Percentiles rank a stretch among this genome's conserved stretches.
phyloP scores from a whole-genome alignment of 2,329 filamentous ascomycete genomes.

The Zymoseptoria passerinii region DNA sequence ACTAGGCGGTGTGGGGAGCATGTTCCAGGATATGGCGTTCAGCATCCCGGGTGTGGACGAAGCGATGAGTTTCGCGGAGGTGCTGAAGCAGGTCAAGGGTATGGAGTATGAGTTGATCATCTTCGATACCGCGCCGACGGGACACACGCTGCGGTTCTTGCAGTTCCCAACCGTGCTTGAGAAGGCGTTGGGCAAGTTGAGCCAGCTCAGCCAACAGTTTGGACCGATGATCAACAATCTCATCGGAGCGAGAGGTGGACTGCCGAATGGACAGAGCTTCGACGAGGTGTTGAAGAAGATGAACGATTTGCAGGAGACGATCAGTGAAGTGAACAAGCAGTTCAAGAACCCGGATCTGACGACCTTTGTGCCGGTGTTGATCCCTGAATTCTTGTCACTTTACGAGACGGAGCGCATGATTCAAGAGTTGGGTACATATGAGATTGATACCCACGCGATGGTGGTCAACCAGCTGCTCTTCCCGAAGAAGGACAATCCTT shows the following conservation, averaged over 20 bases:
- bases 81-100: conserved; percentile 97
- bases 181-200: conserved; percentile 96
- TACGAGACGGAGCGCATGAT: conserved; percentile 99
- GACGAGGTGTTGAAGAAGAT: conserved; percentile 91
- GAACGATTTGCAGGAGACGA: conserved; percentile 85
- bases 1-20: conserved; percentile 66
- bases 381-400: conserved; percentile 89
- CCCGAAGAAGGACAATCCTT: conserved; percentile 73
- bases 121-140: conserved; percentile 96
- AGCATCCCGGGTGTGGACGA: conserved; percentile 97
- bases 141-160: conserved; percentile 95
- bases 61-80: conserved; percentile 98
- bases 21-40: conserved; percentile 98
- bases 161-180: conserved; percentile 97
- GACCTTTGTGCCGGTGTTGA: conserved; percentile 97
- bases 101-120: conserved; percentile 98
- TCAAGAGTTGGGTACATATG: conserved; percentile 85
- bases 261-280: conserved; percentile 89
- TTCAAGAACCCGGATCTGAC: conserved; percentile 96
- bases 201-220: conserved; percentile 86
- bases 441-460: conserved; percentile 94
- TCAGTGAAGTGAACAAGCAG: conserved; percentile 90
- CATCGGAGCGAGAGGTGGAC: conserved; percentile 64
- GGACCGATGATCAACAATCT: conserved; percentile 92
- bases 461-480: conserved; percentile 98